These are phyloP conservation scores for Kazachstania kunashirensis DNA, from an alignment of 805 yeast species.

Conservation along the genomic window DNA sequence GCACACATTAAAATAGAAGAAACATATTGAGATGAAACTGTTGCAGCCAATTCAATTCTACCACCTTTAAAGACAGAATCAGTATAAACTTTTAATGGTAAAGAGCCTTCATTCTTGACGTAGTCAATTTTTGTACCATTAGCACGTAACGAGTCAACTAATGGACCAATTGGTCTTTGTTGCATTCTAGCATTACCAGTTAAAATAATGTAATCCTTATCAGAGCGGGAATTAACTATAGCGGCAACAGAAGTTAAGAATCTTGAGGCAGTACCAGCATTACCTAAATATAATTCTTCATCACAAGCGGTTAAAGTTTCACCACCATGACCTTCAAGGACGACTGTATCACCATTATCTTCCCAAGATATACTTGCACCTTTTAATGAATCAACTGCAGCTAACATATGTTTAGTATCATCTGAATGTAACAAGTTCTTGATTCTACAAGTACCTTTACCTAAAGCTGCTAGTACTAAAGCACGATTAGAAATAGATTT, in stretches of 20 bases:
- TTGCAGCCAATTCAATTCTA: constrained; percentile 84
- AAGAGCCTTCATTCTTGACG: constrained; percentile 64
- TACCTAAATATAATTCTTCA: constrained; percentile 77
- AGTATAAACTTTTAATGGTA: constrained; percentile 68
- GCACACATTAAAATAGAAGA: constrained; percentile 96
- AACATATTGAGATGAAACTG: constrained; percentile 94
- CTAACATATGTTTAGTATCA: constrained; percentile 90
- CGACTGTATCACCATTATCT: constrained; percentile 82
- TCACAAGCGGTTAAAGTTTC: constrained; percentile 48
- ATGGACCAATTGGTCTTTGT: constrained; percentile 92
- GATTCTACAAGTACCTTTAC: constrained; percentile 72
- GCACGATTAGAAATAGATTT: constrained; percentile 96
- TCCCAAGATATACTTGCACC: constrained; percentile 80
- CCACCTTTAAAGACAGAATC: constrained; percentile 79
- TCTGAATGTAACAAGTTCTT: constrained; percentile 88
- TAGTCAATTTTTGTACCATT: constrained; percentile 75
- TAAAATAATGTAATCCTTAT: constrained; percentile 43
- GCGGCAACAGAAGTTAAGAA: constrained; percentile 88
- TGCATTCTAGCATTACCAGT: constrained; percentile 98
- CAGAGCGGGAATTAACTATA: constrained; percentile 47
- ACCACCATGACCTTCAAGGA: constrained; percentile 82
- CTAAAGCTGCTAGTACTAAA: constrained; percentile 82
- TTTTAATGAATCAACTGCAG: constrained; percentile 66
- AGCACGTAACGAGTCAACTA: constrained; percentile 77
- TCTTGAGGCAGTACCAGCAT: constrained; percentile 97